phyloP scores from a whole-genome alignment of 331 rosid genomes.

The Arachis monticola region DNA sequence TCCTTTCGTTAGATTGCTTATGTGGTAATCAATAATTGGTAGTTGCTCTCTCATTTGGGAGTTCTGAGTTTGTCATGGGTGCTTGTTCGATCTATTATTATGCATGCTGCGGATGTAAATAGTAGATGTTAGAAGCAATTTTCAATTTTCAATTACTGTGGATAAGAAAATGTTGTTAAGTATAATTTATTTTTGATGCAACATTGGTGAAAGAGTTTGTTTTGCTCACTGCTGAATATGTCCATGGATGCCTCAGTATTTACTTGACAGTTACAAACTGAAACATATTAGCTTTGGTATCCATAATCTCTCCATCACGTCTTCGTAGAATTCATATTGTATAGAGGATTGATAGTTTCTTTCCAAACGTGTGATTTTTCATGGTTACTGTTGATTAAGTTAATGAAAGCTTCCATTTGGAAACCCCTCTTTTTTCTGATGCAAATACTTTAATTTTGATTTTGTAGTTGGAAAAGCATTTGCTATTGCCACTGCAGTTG shows the following conservation, averaged over 20 bases:
- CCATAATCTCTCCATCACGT: not conserved
- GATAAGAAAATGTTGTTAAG: not conserved
- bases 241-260: not conserved
- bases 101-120: not conserved
- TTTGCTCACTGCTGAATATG: not conserved
- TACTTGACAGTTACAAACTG: not conserved
- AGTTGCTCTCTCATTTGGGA: conserved; percentile 9
- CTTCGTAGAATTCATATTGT: conserved; percentile 13
- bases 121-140: not conserved
- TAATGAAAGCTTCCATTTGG: not conserved
- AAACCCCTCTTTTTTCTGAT: conserved; percentile 33
- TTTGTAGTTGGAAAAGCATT: conserved; percentile 85
- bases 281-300: not conserved
- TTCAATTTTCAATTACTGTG: not conserved
- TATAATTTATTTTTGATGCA: conserved; percentile 30
- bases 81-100: conserved; percentile 9
- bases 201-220: conserved; percentile 1
- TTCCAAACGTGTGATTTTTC: not conserved
- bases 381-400: not conserved
- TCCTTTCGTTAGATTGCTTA: conserved; percentile 12
- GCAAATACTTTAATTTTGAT: conserved; percentile 23
- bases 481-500: conserved; percentile 71
- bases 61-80: not conserved
- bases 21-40: not conserved
- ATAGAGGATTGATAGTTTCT: not conserved